Evolutionary conservation across 441 rosid species (phyloP).

Genomic region (Arabidopsis lyrata): DNA sequence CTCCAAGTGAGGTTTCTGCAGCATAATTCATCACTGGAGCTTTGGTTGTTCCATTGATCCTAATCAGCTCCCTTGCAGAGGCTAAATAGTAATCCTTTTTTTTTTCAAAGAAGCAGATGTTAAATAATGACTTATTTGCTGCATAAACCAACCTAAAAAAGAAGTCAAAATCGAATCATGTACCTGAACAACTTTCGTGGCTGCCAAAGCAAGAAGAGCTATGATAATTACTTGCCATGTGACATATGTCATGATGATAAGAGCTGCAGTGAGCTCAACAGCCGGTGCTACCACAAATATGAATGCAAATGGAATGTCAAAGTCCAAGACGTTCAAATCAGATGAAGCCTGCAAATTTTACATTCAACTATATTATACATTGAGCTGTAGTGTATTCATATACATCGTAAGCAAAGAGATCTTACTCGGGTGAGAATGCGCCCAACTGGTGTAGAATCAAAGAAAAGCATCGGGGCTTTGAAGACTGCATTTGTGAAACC

Average conservation of each 20-base stretch:
- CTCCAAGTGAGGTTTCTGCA: constrained; percentile 85
- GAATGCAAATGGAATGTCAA: constrained; percentile 71
- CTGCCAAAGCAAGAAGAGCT: constrained; percentile 63
- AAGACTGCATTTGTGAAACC: constrained; percentile 76
- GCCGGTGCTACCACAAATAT: constrained; percentile 53
- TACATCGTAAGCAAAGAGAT: constrained; percentile 19
- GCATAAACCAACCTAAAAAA: background rate
- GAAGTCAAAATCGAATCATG: constrained; percentile 20
- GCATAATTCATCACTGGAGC: constrained; percentile 90
- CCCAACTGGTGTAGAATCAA: constrained; percentile 90
- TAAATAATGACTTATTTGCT: background rate
- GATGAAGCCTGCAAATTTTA: constrained; percentile 74
- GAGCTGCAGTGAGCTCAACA: constrained; percentile 58
- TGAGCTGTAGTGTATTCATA: constrained; percentile 6
- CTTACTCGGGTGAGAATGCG: constrained; percentile 87
- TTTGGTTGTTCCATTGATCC: constrained; percentile 93
- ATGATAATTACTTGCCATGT: constrained; percentile 92
- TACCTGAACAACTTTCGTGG: constrained; percentile 79
- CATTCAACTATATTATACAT: constrained; percentile 20
- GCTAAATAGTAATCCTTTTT: constrained; percentile 74
- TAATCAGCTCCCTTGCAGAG: constrained; percentile 77
- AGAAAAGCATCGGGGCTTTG: constrained; percentile 87
- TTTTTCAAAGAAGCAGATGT: background rate
- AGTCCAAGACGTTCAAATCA: constrained; percentile 80
- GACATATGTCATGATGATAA: constrained; percentile 74